These are phyloP conservation scores for Candida broadrunensis DNA, from an alignment of 805 yeast genomes.

Conservation along the genomic window DNA sequence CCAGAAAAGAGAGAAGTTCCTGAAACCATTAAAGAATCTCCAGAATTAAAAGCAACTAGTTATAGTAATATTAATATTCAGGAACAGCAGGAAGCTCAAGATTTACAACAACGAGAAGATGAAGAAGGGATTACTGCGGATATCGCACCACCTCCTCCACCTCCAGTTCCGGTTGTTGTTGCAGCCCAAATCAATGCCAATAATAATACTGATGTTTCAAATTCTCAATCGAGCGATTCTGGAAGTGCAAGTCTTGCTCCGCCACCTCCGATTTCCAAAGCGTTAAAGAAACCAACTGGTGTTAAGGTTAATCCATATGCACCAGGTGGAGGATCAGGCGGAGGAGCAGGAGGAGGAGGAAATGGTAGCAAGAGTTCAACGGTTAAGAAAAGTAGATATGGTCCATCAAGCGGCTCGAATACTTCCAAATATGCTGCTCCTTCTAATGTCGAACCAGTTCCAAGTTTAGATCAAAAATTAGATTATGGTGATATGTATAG, in stretches of 20 bases:
- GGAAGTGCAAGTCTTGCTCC: constrained; percentile 1
- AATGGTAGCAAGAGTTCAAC: neutral
- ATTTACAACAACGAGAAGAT: neutral
- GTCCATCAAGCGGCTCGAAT: constrained; percentile 17
- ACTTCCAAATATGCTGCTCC: constrained; percentile 9
- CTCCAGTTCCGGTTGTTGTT: neutral
- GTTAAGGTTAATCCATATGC: constrained; percentile 34
- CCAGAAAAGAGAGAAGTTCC: constrained; percentile 4
- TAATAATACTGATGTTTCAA: no score
- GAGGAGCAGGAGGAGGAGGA: constrained; percentile 7
- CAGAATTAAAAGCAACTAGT: constrained; percentile 4
- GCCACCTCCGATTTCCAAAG: constrained; percentile 2
- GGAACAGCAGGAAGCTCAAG: neutral
- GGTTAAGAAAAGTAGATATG: constrained; percentile 23
- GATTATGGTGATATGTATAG: constrained; percentile 8
- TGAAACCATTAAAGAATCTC: constrained; percentile 12
- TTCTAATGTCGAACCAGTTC: constrained; percentile 1
- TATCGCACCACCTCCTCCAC: neutral
- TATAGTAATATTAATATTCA: neutral
- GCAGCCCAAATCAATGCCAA: neutral
- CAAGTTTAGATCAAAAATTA: neutral
- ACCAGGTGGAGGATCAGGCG: constrained; percentile 18
- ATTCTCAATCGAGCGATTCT: no score
- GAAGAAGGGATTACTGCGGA: no score
- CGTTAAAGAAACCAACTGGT: constrained; percentile 1